A percentile compares a stretch with the other conserved stretches of the same genome.
Conservation (phyloP, 441 rosid species). For the Syzygium syzygioides region DNA sequence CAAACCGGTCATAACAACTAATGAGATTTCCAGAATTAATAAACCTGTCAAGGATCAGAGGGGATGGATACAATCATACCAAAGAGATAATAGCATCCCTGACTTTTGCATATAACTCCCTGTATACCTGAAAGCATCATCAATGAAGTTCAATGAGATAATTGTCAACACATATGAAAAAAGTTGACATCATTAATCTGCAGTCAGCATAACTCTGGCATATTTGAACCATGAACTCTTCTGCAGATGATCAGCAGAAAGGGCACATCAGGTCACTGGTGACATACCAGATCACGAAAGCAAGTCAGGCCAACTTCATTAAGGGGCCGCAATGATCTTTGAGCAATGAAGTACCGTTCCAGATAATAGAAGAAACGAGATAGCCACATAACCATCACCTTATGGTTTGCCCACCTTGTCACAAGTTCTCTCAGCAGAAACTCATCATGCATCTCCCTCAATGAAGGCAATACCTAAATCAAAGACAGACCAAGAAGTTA, state of each 20-base stretch:
- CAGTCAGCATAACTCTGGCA: not conserved
- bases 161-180: not conserved
- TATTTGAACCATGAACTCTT: not conserved
- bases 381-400: slow-evolving; percentile 85
- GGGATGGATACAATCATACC: slow-evolving; percentile 29
- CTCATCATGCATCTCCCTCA: slow-evolving; percentile 86
- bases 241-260: not conserved
- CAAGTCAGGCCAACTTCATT: slow-evolving; percentile 84
- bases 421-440: slow-evolving; percentile 86
- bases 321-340: slow-evolving; percentile 69
- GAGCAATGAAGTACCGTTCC: slow-evolving; percentile 77
- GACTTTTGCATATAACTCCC: slow-evolving; percentile 46
- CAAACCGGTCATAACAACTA: not conserved
- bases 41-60: not conserved
- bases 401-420: slow-evolving; percentile 83
- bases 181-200: not conserved
- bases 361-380: slow-evolving; percentile 74
- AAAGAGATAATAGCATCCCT: slow-evolving; percentile 63
- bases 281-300: slow-evolving; percentile 71
- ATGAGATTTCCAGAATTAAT: not conserved
- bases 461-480: slow-evolving; percentile 58
- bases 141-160: not conserved
- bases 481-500: not conserved
- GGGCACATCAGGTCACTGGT: not conserved
- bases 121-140: slow-evolving; percentile 49